A percentile compares a stretch with the other conserved stretches of the same genome.
These are phyloP conservation scores for Saccharomycopsis javanensis DNA, from an alignment of 805 yeast genomes.

Conservation along the genomic window DNA sequence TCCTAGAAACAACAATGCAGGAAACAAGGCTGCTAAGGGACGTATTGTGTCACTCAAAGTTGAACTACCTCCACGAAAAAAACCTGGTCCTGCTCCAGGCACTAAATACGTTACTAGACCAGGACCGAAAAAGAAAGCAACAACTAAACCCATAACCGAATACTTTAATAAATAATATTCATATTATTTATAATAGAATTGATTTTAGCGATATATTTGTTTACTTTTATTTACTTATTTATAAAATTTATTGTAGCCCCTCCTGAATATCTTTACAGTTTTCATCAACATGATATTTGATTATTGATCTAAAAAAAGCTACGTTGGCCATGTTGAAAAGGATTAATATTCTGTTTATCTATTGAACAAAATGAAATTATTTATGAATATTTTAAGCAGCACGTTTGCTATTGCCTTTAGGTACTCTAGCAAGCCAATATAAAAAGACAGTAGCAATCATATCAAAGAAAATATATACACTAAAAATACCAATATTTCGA, in stretches of 20 bases:
- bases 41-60: not conserved
- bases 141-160: not conserved
- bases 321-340: too few relatives aligned
- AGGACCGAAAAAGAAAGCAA: conserved; percentile 10
- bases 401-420: conserved; percentile 39
- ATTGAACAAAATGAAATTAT: not conserved
- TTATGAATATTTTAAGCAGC: not conserved
- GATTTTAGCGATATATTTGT: too few relatives aligned
- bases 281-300: too few relatives aligned
- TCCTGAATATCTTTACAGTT: too few relatives aligned
- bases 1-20: not conserved
- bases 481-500: conserved; percentile 51
- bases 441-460: conserved; percentile 33
- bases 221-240: too few relatives aligned
- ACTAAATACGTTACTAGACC: conserved; percentile 4
- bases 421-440: conserved; percentile 67
- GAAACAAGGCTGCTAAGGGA: not conserved
- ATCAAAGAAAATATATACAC: conserved; percentile 40
- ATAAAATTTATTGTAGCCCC: too few relatives aligned
- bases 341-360: not conserved
- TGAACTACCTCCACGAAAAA: not conserved
- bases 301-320: too few relatives aligned
- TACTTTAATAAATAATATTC: not conserved
- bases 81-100: conserved; percentile 12
- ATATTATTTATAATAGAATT: not conserved